These are phyloP conservation scores for Candida maesae DNA, from an alignment of 805 yeast genomes.

Conservation along the genomic window DNA sequence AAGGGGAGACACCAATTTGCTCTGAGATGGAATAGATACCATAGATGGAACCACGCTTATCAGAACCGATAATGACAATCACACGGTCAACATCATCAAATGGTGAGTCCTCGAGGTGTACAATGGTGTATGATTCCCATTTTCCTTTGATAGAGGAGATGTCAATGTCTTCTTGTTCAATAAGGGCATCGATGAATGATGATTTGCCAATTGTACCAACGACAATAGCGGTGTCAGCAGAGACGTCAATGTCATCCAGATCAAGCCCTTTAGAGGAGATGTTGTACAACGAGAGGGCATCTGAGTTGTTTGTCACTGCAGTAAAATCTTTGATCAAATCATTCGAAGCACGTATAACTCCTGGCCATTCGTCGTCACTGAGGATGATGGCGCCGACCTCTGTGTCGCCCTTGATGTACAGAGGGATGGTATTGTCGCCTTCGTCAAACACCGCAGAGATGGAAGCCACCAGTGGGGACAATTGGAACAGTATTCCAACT, in stretches of 20 bases:
- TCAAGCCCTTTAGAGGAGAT: too few relatives aligned
- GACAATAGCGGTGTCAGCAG: conserved; percentile 9
- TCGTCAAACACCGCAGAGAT: conserved; percentile 3
- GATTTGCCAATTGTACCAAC: conserved; percentile 14
- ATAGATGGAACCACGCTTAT: conserved; percentile 14
- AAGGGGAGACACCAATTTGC: conserved; percentile 15
- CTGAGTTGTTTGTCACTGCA: conserved; percentile 4
- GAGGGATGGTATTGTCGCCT: conserved; percentile 1
- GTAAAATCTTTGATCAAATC: conserved; percentile 9
- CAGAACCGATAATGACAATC: conserved; percentile 12
- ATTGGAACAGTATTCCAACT: too few relatives aligned
- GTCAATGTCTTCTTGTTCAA: background rate
- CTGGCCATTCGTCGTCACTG: conserved; percentile 11
- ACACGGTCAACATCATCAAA: conserved; percentile 1
- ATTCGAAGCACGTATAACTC: conserved; percentile 10
- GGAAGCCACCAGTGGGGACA: background rate
- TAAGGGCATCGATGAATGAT: conserved; percentile 5
- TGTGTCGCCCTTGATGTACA: too few relatives aligned
- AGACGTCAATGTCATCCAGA: background rate
- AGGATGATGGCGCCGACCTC: conserved; percentile 2
- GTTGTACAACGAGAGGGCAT: too few relatives aligned
- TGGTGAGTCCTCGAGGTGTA: conserved; percentile 5
- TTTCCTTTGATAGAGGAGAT: conserved; percentile 3
- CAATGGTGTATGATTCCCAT: conserved; percentile 12
- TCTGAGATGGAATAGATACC: conserved; percentile 12